Percentiles rank a stretch among this genome's conserved stretches.
Evolutionary conservation across 805 yeast species (phyloP).

Genomic region (Yamadazyma sp.): DNA sequence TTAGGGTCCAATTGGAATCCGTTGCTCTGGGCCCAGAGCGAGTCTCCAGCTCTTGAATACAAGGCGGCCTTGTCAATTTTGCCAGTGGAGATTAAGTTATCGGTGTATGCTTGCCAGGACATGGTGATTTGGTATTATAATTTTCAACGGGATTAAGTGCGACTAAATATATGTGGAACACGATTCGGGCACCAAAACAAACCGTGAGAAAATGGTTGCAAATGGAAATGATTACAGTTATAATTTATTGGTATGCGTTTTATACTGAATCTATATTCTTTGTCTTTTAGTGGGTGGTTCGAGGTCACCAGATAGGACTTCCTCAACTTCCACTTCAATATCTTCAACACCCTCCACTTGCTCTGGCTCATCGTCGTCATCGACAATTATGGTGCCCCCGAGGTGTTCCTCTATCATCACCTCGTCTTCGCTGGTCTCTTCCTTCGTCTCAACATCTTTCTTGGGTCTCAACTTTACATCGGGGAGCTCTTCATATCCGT

Average conservation of each 20-base stretch:
- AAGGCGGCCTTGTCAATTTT: conserved; percentile 91
- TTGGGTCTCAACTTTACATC: conserved; percentile 7
- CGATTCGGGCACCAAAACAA: no score
- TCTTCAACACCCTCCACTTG: conserved; percentile 23
- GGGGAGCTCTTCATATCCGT: conserved; percentile 1
- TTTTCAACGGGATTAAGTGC: no score
- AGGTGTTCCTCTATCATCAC: background rate
- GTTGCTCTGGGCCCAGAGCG: conserved; percentile 87
- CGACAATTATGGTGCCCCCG: background rate
- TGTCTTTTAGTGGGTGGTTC: conserved; percentile 26
- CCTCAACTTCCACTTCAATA: no score
- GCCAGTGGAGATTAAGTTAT: conserved; percentile 83
- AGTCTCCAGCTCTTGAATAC: conserved; percentile 91
- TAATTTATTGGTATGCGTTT: no score
- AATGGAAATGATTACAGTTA: background rate
- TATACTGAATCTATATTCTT: conserved; percentile 4
- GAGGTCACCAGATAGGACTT: no score
- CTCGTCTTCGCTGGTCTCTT: background rate
- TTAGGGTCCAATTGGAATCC: conserved; percentile 60
- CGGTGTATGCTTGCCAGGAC: conserved; percentile 81
- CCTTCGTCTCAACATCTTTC: conserved; percentile 1
- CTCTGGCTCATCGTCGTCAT: conserved; percentile 6
- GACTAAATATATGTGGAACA: no score
- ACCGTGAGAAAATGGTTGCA: no score
- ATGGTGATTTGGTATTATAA: no score